Evolutionary conservation across 768 basidiomycete genomes (phyloP).

Genomic region (Lactarius evosmus): DNA sequence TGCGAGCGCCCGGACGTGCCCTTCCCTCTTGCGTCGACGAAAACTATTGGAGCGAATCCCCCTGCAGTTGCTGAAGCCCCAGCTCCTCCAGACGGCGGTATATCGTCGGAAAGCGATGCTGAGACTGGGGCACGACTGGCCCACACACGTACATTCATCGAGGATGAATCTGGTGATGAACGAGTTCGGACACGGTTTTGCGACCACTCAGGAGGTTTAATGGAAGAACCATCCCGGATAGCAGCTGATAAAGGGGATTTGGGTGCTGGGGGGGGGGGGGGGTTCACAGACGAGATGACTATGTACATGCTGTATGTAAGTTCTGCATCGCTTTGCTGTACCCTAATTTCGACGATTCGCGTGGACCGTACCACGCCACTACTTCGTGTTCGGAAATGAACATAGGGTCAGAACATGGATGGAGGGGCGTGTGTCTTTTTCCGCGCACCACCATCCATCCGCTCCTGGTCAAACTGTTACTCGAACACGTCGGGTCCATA

Average conservation of each 20-base stretch:
- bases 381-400: too few species aligned
- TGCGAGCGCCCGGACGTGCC: constrained; percentile 30
- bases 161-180: constrained; percentile 25
- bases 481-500: too few species aligned
- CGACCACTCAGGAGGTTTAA: constrained; percentile 3
- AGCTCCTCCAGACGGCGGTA: background rate
- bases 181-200: constrained; percentile 14
- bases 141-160: constrained; percentile 18
- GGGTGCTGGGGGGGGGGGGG: too few species aligned
- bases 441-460: too few species aligned
- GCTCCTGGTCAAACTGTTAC: too few species aligned
- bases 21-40: constrained; percentile 28
- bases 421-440: too few species aligned
- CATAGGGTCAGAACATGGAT: too few species aligned
- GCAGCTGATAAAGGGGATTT: background rate
- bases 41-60: background rate
- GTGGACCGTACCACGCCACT: too few species aligned
- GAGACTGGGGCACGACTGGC: constrained; percentile 2
- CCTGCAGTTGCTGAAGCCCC: background rate
- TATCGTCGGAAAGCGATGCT: background rate
- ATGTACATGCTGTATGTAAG: too few species aligned
- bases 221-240: constrained; percentile 2
- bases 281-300: too few species aligned
- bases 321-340: too few species aligned
- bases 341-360: too few species aligned